Evolutionary conservation across 148 eudicot genomes (phyloP), one percentile per base, ranked within the genome.

Genomic region (Dysphania ambrosioides): DNA sequence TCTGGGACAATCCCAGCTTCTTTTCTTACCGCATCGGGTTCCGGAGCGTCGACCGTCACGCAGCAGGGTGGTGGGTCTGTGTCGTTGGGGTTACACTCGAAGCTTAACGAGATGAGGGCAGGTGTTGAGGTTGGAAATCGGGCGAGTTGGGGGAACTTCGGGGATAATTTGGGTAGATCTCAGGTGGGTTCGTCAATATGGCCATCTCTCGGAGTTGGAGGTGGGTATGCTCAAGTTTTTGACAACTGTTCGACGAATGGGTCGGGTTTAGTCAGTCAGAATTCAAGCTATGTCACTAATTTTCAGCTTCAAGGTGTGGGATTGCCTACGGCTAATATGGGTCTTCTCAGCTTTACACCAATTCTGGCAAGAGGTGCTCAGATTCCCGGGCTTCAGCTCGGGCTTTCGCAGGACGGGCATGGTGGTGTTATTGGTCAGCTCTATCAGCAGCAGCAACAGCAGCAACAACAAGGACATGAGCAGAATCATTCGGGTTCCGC

Each of bases 1-100:
- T 67, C 85, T 6, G 97, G 96, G 0, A 88, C 96, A 0, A 85
- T 92, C 5, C 97, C 97, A 0, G 97, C 97, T 0, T 88, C 97
- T 0, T 85, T 88, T 26, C 74, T 87, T 15, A 69, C 90, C 5
- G 84, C 87, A 0, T 77, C 93, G 3, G 74, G 86, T 2, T 79
- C 91, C 0, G 86, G 85, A 0, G 72, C n/a, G 74, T 8, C 63
- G 16, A 30, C 77, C 1, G 40, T 61, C 7, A n/a, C n/a, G n/a
- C n/a, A n/a, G n/a, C n/a, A n/a, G n/a, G 38, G 68, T 4, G n/a
- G n/a, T n/a, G 66, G 11, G 18, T 73, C 76, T 1, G 80, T 86
- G 30, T 85, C 90, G 0, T 73, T 85, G 0, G 92, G 90, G 0
- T 70, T 91, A 65, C 85, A 83, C 6, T 66, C 77, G 1, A 79